A percentile compares a stretch with the other conserved stretches of the same genome.
Evolutionary conservation across 352 stramenopile species (phyloP).

Genomic region (Phytophthora syringae): DNA sequence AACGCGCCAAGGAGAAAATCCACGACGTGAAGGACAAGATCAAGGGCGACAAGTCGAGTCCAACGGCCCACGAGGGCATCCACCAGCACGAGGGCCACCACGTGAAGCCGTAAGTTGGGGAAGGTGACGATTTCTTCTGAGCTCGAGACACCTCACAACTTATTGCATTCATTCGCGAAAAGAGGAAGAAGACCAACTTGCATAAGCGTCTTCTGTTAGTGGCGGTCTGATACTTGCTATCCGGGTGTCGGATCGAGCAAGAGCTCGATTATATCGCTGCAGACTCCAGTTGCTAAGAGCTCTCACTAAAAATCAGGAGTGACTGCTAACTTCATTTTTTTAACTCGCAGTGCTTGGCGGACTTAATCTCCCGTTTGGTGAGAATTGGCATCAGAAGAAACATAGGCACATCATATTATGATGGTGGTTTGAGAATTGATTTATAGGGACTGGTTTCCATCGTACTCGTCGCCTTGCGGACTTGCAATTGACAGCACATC

Average conservation of each 20-base stretch:
- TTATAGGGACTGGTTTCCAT: constrained; percentile 7
- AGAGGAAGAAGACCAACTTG: not conserved
- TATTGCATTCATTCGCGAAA: not conserved
- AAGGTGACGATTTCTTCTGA: not conserved
- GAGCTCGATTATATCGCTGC: too few species aligned
- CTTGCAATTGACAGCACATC: constrained; percentile 13
- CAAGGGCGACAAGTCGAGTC: constrained; percentile 31
- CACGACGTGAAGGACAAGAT: constrained; percentile 41
- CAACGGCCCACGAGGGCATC: not conserved
- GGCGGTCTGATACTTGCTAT: too few species aligned
- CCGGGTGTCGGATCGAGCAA: too few species aligned
- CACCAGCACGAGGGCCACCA: constrained; percentile 20
- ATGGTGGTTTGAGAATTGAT: not conserved
- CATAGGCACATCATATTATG: not conserved
- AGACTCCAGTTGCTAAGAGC: too few species aligned
- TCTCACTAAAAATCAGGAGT: too few species aligned
- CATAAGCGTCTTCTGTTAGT: not conserved
- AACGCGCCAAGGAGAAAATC: constrained; percentile 37
- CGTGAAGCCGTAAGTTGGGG: not conserved
- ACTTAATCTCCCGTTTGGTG: too few species aligned
- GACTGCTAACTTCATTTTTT: too few species aligned
- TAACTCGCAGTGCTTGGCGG: too few species aligned
- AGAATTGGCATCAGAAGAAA: not conserved
- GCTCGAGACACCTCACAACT: not conserved
- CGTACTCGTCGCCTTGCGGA: constrained; percentile 30